phyloP scores from a whole-genome alignment of 768 basidiomycete species.

The Rhodocollybia butyracea region DNA sequence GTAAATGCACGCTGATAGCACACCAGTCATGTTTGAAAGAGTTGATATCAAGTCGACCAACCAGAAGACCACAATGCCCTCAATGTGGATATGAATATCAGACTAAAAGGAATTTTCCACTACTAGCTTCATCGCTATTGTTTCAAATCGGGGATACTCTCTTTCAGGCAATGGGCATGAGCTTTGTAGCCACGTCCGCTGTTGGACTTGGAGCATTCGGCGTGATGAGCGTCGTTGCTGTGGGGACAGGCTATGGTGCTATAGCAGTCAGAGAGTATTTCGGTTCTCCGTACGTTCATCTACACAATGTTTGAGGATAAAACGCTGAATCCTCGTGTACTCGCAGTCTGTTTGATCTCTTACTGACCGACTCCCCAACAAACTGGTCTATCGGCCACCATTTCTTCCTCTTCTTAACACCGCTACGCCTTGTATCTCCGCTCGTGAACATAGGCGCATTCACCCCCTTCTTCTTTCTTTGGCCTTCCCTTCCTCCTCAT shows the following conservation, averaged over 20 bases:
- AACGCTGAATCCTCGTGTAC: background rate
- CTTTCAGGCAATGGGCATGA: background rate
- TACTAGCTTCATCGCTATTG: background rate
- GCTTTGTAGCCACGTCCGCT: constrained; percentile 1
- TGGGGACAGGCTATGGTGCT: constrained; percentile 7
- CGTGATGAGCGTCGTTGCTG: background rate
- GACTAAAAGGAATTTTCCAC: background rate
- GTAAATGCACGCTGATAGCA: constrained; percentile 11
- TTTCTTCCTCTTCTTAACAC: constrained; percentile 1
- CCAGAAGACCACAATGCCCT: constrained; percentile 4
- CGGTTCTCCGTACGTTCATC: constrained; percentile 3
- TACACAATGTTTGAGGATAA: background rate
- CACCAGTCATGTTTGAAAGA: constrained; percentile 9
- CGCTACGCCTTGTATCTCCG: background rate
- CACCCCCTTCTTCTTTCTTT: constrained; percentile 6
- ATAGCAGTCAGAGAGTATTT: constrained; percentile 6
- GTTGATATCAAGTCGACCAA: background rate
- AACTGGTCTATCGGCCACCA: constrained; percentile 3
- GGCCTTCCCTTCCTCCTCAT: background rate
- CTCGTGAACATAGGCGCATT: background rate
- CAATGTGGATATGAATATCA: constrained; percentile 4
- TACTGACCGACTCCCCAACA: constrained; percentile 3
- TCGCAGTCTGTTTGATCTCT: constrained; percentile 1
- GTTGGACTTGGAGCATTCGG: background rate
- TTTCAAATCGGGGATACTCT: constrained; percentile 1